These are phyloP conservation scores for Phytophthora capsici DNA, from an alignment of 352 stramenopile genomes.

Conservation along the genomic window DNA sequence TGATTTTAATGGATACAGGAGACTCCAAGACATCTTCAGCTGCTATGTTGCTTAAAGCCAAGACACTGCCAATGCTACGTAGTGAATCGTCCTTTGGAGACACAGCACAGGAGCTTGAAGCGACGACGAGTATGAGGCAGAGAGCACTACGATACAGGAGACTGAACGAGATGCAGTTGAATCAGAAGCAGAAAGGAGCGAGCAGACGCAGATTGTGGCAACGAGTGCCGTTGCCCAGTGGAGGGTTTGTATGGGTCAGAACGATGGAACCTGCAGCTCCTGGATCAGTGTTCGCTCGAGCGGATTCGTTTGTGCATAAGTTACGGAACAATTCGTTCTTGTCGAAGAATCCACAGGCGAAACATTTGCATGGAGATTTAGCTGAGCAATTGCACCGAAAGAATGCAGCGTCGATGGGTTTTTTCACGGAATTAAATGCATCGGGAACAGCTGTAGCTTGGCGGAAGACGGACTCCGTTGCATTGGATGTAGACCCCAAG, in stretches of 20 bases:
- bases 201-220: constrained; percentile 65
- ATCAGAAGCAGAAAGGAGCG: constrained; percentile 66
- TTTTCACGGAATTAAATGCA: constrained; percentile 65
- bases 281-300: constrained; percentile 28
- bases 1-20: constrained; percentile 5
- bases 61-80: constrained; percentile 36
- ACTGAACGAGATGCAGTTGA: constrained; percentile 74
- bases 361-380: constrained; percentile 51
- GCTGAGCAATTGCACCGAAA: constrained; percentile 79
- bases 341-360: constrained; percentile 54
- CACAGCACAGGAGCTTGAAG: constrained; percentile 33
- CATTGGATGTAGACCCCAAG: constrained; percentile 51
- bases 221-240: constrained; percentile 58
- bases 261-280: constrained; percentile 38
- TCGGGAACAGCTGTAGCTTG: constrained; percentile 52
- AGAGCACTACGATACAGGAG: constrained; percentile 63
- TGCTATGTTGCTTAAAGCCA: constrained; percentile 33
- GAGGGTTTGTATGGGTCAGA: constrained; percentile 70
- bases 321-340: constrained; percentile 67
- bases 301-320: constrained; percentile 61
- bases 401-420: constrained; percentile 73
- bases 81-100: constrained; percentile 33
- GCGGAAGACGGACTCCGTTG: constrained; percentile 58
- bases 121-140: constrained; percentile 51
- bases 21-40: constrained; percentile 11